Evolutionary conservation across 345 rosid genomes (phyloP), one percentile per base, ranked within the genome.

Genomic region (Pugionium cornutum): DNA sequence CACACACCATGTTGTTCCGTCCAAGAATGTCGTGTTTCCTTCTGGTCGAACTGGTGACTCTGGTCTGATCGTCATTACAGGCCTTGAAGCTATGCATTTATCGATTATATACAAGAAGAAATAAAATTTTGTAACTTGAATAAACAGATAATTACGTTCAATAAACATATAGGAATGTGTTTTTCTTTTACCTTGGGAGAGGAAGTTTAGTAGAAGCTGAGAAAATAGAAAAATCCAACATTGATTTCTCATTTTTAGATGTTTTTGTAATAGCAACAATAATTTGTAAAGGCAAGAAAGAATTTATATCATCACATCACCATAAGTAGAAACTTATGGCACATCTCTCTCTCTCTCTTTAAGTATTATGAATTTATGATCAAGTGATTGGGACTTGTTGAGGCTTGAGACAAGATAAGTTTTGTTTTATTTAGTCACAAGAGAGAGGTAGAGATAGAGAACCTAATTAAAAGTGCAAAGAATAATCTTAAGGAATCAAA

Each of bases 21-120:
- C 91, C 2, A 89, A 66, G 74, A 87, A 92, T 2, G 92, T 89
- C 27, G 95, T 86, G 76, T 92, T 92, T 44, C 98, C 97, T 57
- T 92, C 92, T 30, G 97, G 90, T 4, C 76, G 50, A 7, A 73
- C 6, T 5, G 82, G 86, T 33, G 96, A 83, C 74, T 58, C 28
- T 43, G 78, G 61, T 18, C 82, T 61, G 0, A 77, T 68, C 8
- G 84, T 66, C 8, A 50, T 86, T 74, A 82, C 85, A 11, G 55
- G 43, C 44, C 69, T 56, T 42, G 60, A 29, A 26, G 69, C 70
- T 64, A 63, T 4, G 61, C 53, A 61, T 40, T 40, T 1, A 2
- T 3, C n/a, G n/a, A 18, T 18, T 18, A 18, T 18, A 18, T 18
- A 18, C 18, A 18, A 18, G 18, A 18, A 18, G 18, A 18, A 18